Conservation (phyloP, 345 rosid species). For the Trapa incisa region DNA sequence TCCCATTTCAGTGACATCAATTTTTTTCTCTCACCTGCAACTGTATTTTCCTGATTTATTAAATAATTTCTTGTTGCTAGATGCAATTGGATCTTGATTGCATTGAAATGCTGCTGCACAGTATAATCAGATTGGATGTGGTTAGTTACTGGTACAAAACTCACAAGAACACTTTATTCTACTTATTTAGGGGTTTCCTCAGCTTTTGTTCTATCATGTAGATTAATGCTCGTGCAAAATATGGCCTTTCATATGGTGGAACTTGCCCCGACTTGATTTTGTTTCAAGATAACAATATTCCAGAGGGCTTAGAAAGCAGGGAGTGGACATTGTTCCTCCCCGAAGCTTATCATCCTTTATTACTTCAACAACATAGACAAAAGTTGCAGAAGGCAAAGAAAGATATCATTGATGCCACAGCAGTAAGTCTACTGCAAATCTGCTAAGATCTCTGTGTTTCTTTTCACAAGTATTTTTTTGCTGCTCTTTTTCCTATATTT, state of each 20-base stretch:
- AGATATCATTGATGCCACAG: constrained; percentile 32
- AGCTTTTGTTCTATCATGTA: constrained; percentile 17
- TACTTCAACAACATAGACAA: constrained; percentile 72
- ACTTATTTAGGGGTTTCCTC: neutral
- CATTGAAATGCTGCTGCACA: constrained; percentile 34
- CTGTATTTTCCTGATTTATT: constrained; percentile 12
- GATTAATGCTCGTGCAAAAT: constrained; percentile 84
- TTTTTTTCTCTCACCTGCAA: constrained; percentile 2
- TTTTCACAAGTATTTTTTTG: no score
- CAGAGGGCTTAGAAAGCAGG: constrained; percentile 17
- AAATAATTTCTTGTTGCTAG: constrained; percentile 31
- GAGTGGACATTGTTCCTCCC: constrained; percentile 77
- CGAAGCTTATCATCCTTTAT: constrained; percentile 72
- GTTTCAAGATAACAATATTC: constrained; percentile 29
- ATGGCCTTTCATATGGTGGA: constrained; percentile 69
- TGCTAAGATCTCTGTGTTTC: neutral
- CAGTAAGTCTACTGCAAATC: constrained; percentile 30
- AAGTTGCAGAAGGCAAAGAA: constrained; percentile 35
- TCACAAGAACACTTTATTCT: neutral
- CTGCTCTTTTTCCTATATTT: constrained; percentile 1
- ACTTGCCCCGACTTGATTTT: constrained; percentile 53
- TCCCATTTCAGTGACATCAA: constrained; percentile 10
- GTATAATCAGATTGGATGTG: constrained; percentile 51
- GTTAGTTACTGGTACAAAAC: constrained; percentile 28
- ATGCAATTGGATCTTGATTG: constrained; percentile 55